Evolutionary conservation across 306 rosid species (phyloP), one percentile per base, ranked within the genome.

Genomic region (Acacia acuminata): DNA sequence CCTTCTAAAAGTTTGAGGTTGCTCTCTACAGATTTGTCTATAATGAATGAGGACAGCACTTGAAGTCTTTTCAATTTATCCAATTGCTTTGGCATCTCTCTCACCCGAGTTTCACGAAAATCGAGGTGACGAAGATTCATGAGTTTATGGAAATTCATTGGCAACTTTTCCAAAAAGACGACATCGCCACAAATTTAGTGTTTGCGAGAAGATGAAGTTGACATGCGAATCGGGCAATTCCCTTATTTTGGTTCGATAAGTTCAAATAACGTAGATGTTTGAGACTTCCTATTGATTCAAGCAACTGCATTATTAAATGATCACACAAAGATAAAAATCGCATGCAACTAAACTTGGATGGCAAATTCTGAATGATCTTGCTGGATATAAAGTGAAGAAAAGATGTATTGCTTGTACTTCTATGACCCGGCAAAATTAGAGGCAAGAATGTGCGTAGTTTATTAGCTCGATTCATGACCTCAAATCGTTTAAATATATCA

Each of bases 231-330:
- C 8, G 0, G 86, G 87, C 1, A 88, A 4, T 2, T 1, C 10
- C 55, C 0, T 20, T 8, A 88, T 14, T 0, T 0, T 0, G 20
- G 76, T 78, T 0, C 3, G 84, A 71, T 8, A 76, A 12, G 2
- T 88, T 60, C 19, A 85, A 68, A 43, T 88, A 83, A n/a, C 80
- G 66, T 3, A 81, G 50, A 67, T 80, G 79, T 8, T 68, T 75
- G 24, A 87, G 17, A 7, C 6, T 6, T 16, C 58, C 58, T 51
- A 51, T 51, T 51, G 14, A 56, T 2, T 56, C 64, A 56, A 15
- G 64, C 30, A 56, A n/a, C 14, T n/a, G 14, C 5, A 9, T 0
- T 1, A 22, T 9, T 2, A 2, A 0, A 8, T 56, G 5, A n/a
- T 20, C 7, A 22, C 24, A 56, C 14, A 56, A 3, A 56, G 64